Evolutionary conservation across 306 rosid genomes (phyloP), one percentile per base, ranked within the genome.

Genomic region (Corylus americana): DNA sequence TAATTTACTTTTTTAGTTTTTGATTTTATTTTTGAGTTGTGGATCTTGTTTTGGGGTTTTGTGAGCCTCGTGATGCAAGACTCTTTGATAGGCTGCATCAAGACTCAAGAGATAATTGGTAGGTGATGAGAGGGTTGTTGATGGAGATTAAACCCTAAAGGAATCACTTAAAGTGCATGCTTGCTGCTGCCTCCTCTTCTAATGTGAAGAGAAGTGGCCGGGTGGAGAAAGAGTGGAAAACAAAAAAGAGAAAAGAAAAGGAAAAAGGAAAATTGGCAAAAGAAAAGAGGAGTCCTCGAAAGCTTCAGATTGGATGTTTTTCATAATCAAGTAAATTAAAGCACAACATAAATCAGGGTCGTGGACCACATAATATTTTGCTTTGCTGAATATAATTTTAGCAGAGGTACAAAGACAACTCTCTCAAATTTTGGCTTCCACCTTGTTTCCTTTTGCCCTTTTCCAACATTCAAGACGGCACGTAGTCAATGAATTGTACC

Each of bases 301-400:
- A 63, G 45, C 45, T 31, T 35, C 39, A 63, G 44, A 45, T 29
- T 12, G 45, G 42, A 13, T 31, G 8, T 29, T 29, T 29, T 63
- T 63, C 70, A 63, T 5, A 31, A 29, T 63, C 70, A 29, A 29
- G 67, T 50, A 50, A 49, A 55, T 3, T 37, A 39, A 37, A 67
- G 72, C 72, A 37, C 39, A 35, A 17, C 20, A 42, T 37, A 39
- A 42, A 18, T 9, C 22, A 42, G 14, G 20, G 3, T 63, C 45
- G 0, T 29, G 47, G 70, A 63, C 70, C 70, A 63, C 45, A 63
- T 7, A 63, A 62, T 29, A 29, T n/a, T 58, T n/a, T 58, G 29
- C 31, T 42, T 42, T 63, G 70, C 47, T 63, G 70, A 63, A 29
- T 68, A 68, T 18, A 68, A 68, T 8, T 68, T 68, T 18, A 68